Evolutionary conservation across 139 green algal genomes (phyloP).

Genomic region (Ettlia oleoabundans): DNA sequence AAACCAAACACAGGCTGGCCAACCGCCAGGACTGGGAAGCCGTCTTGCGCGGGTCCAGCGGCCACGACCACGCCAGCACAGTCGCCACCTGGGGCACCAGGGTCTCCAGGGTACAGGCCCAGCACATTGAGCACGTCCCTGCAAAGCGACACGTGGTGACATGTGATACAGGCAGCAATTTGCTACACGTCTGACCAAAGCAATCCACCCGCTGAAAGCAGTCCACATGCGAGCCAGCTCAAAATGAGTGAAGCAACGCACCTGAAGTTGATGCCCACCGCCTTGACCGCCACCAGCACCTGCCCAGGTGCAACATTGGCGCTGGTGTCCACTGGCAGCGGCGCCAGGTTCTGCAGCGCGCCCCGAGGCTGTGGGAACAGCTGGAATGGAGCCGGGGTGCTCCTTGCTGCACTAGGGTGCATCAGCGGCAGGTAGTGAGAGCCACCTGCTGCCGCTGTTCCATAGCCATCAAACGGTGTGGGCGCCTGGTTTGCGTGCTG

Average conservation of each 20-base stretch:
- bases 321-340: conserved; percentile 37
- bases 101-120: conserved; percentile 72
- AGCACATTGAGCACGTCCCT: conserved; percentile 73
- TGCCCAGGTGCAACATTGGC: not conserved
- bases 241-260: too few species aligned
- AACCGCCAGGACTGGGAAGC: not conserved
- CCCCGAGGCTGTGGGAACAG: conserved; percentile 58
- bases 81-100: conserved; percentile 61
- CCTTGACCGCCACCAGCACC: conserved; percentile 54
- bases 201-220: too few species aligned
- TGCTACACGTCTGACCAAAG: too few species aligned
- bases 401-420: conserved; percentile 10
- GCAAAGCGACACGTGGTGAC: not conserved
- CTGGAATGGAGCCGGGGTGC: conserved; percentile 30
- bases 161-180: not conserved
- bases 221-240: too few species aligned
- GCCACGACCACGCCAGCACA: conserved; percentile 62
- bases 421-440: conserved; percentile 19
- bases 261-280: conserved; percentile 72
- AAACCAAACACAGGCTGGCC: conserved; percentile 82
- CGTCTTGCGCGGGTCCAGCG: conserved; percentile 23
- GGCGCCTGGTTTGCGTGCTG: not conserved
- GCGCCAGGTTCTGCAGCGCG: conserved; percentile 60
- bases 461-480: conserved; percentile 19
- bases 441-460: not conserved